A percentile compares a stretch with the other conserved stretches of the same genome.
Conservation (phyloP, 1,284 basidiomycete genomes). For the Ustilago xerochloae region DNA sequence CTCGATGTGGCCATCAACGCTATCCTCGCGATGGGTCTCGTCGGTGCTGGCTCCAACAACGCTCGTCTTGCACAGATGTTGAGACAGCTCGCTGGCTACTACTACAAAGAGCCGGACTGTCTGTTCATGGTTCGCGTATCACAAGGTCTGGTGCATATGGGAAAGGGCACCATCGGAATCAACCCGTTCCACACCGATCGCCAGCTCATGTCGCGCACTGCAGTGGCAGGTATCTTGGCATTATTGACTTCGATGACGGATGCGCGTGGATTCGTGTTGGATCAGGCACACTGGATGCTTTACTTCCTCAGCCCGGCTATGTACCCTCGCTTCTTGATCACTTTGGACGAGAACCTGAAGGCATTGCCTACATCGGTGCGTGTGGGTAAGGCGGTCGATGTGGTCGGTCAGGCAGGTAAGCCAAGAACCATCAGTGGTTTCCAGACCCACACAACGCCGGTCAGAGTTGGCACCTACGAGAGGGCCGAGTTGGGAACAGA, state of each 20-base stretch:
- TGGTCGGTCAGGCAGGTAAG: conserved; percentile 69
- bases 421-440: conserved; percentile 67
- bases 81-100: conserved; percentile 93
- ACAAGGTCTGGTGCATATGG: conserved; percentile 97
- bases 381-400: conserved; percentile 80
- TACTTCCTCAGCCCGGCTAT: conserved; percentile 94
- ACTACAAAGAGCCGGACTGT: conserved; percentile 96
- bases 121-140: conserved; percentile 96
- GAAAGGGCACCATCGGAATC: conserved; percentile 97
- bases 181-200: conserved; percentile 97
- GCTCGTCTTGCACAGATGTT: conserved; percentile 97
- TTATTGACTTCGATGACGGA: conserved; percentile 92
- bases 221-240: conserved; percentile 89
- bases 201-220: conserved; percentile 86
- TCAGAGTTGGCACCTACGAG: conserved; percentile 91
- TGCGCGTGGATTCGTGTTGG: conserved; percentile 90
- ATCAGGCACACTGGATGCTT: conserved; percentile 98
- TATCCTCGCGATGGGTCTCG: conserved; percentile 98
- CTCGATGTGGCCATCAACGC: conserved; percentile 94
- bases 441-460: conserved; percentile 93
- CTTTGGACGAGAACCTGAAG: conserved; percentile 80
- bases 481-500: conserved; percentile 95
- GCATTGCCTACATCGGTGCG: conserved; percentile 88
- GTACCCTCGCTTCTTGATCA: conserved; percentile 98
- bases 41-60: conserved; percentile 98